Base-by-base conservation (phyloP, 1,284 basidiomycete species). In the Ceratobasidium sp. region DNA sequence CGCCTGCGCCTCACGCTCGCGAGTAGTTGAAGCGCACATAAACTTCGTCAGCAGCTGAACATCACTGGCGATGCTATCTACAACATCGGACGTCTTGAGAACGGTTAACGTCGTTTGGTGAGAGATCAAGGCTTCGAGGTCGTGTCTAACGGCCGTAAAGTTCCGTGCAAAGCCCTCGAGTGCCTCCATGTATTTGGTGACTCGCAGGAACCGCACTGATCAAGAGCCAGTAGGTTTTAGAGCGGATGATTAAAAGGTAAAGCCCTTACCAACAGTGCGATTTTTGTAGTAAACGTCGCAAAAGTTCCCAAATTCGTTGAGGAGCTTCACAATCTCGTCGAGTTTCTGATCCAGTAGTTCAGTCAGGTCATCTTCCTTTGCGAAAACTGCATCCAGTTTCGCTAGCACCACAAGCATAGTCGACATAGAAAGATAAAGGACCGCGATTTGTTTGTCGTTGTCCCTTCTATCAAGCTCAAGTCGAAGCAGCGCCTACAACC, bases 381-480 rank as follows among this genome's bases (percentile, higher is more conserved):
- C 30, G 46, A 69, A 69, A n/a, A 58, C 66, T 16, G 18, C 32
- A 28, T 69, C 66, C 2, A 69, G 11, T 47, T 35, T 69, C 11
- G 52, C 66, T 14, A 69, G 38, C 26, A 69, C 66, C 16, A 69
- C 32, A 13, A 69, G 66, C 66, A 69, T 69, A 23, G 50, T n/a
- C 18, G 66, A 26, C 66, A 69, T 69, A 6, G 66, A 69, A 30
- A 57, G 66, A 21, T 69, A 69, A 23, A 69, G 54, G 4, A 43
- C 30, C 7, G 66, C 66, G 21, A 69, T 57, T 11, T 50, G 50
- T 58, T 69, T 69, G 38, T 69, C 66, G 30, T 69, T 69, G 18
- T 69, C 66, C 21, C 57, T 52, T n/a, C 66, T 32, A 58, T 69
- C 66, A 43, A 69, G 66, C 23, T 69, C 66, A 43, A 69, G 66